Percentiles rank a stretch among this genome's conserved stretches.
phyloP scores from a whole-genome alignment of 169 alveolate species.

The Perkinsus chesapeaki region DNA sequence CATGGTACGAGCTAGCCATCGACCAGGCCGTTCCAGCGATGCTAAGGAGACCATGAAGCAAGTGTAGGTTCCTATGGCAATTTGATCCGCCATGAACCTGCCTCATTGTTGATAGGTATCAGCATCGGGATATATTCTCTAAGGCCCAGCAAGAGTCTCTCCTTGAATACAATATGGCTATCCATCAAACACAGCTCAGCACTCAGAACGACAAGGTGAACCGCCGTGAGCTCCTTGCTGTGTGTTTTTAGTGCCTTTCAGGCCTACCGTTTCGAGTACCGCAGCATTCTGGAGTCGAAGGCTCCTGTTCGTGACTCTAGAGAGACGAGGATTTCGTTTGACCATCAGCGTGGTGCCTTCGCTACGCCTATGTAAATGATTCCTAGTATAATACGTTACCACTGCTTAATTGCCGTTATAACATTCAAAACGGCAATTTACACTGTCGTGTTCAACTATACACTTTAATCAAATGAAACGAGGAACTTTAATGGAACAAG shows the following conservation, averaged over 20 bases:
- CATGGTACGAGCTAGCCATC: not conserved
- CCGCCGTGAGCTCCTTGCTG: not conserved
- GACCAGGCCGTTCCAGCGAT: not conserved
- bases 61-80: not conserved
- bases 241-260: not conserved
- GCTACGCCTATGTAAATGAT: not conserved
- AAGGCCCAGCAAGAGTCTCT: not conserved
- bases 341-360: slow-evolving; percentile 2
- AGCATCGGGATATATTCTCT: not conserved
- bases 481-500: not conserved
- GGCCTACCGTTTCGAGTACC: not conserved
- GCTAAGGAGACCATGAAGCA: slow-evolving; percentile 2
- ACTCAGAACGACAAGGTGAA: not conserved
- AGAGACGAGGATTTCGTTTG: not conserved
- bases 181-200: not conserved
- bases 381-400: not conserved
- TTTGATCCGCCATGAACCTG: not conserved
- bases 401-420: too few relatives aligned
- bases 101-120: not conserved
- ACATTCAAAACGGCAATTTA: too few relatives aligned
- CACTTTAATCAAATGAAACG: not conserved
- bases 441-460: too few relatives aligned
- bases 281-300: not conserved
- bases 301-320: not conserved
- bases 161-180: not conserved